A percentile compares a stretch with the other conserved stretches of the same genome.
phyloP scores from a whole-genome alignment of 202 grass and related monocot genomes.

The Hordeum pubiflorum region DNA sequence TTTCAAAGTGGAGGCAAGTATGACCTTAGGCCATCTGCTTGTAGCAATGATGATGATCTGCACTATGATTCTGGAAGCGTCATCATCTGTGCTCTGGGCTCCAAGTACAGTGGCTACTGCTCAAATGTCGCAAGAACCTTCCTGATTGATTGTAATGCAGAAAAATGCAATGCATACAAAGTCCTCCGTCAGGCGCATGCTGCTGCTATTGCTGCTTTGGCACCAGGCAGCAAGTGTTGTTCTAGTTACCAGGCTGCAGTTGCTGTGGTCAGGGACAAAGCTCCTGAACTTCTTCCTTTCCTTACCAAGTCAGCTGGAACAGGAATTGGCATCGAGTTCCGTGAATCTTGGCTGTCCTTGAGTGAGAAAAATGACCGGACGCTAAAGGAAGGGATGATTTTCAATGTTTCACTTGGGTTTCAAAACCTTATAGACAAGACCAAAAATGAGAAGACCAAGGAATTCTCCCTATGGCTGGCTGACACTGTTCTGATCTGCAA shows the following conservation, averaged over 20 bases:
- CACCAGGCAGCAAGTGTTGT: slow-evolving; percentile 35
- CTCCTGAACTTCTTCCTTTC: slow-evolving; percentile 44
- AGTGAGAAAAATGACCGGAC: slow-evolving; percentile 46
- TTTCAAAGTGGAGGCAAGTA: slow-evolving; percentile 68
- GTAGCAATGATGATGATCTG: slow-evolving; percentile 57
- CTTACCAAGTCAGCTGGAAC: slow-evolving; percentile 59
- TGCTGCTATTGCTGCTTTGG: slow-evolving; percentile 43
- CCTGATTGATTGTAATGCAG: slow-evolving; percentile 42
- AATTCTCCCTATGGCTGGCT: slow-evolving; percentile 50
- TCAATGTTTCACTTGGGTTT: slow-evolving; percentile 74
- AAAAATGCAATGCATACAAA: slow-evolving; percentile 57
- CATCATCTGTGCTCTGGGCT: slow-evolving; percentile 56
- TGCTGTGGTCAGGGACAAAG: slow-evolving; percentile 37
- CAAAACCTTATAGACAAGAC: slow-evolving; percentile 43
- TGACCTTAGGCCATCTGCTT: slow-evolving; percentile 58
- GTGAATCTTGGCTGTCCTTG: slow-evolving; percentile 51
- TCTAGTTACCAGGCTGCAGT: slow-evolving; percentile 47
- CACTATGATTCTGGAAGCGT: slow-evolving; percentile 55
- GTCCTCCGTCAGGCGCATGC: slow-evolving; percentile 49
- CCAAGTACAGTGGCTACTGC: slow-evolving; percentile 60
- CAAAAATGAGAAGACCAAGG: slow-evolving; percentile 40
- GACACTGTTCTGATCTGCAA: slow-evolving; percentile 54
- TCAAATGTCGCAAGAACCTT: slow-evolving; percentile 72
- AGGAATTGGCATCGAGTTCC: slow-evolving; percentile 69
- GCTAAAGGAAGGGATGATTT: slow-evolving; percentile 57